Base-by-base conservation (phyloP, 495 filamentous ascomycete genomes). In the Neurospora sp. region DNA sequence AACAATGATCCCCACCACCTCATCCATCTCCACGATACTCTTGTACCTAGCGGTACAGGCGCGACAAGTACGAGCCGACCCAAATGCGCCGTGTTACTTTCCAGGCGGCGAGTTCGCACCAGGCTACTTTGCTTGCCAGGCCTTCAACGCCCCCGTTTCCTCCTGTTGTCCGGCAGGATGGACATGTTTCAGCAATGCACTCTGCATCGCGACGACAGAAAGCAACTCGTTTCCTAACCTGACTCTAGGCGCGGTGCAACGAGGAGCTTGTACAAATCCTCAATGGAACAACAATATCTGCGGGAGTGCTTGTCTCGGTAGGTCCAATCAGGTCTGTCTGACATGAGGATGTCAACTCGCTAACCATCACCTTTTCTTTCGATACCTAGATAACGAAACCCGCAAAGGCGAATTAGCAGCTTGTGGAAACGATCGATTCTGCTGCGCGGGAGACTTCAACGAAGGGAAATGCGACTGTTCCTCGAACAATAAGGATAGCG, bases 111-210 rank as follows among this genome's bases (percentile, higher is more conserved):
- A 31, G 9, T 70, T 70, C 9, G 77, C 79, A 8, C 59, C 48
- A 1, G 75, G 76, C 14, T 81, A 79, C 69, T 75, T 69, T 40
- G 74, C 79, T 12, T 83, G 80, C 72, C 61, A 79, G 45, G 59
- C 74, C 22, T 70, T 53, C 35, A 38, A 72, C 45, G 74, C 76
- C 0, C 72, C 71, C 38, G 74, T 76, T 22, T 61, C 73, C 4
- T 69, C 73, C 4, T 83, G 80, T 70, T 82, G 81, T 68, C 75
- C 78, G 27, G 72, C 71, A 0, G 81, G 81, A 3, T 81, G 78
- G 75, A 81, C 81, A 12, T 82, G 81, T 73, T 83, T 79, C 61
- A 76, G 76, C 37, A 81, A 78, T 72, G 71, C 74, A n/a, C 76
- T 82, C 3, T 82, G 79, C 69, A 75, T 80, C 37, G 78, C 79